A percentile compares a stretch with the other conserved stretches of the same genome.
phyloP scores from a whole-genome alignment of 305 asterid species.

The Euphrasia arctica region DNA sequence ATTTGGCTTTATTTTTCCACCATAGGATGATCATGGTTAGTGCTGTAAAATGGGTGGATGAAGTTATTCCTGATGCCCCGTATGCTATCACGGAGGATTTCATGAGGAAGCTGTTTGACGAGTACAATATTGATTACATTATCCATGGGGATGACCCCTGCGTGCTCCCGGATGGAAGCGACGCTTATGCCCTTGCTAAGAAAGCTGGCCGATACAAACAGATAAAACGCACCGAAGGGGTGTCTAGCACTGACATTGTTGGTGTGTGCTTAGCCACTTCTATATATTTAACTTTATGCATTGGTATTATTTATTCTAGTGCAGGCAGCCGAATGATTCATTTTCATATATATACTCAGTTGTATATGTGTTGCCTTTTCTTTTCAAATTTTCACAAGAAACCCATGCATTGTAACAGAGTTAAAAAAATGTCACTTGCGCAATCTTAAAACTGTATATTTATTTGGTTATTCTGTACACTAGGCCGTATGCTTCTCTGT shows the following conservation, averaged over 20 bases:
- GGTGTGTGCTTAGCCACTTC: constrained; percentile 30
- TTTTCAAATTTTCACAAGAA: no score
- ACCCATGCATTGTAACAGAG: neutral
- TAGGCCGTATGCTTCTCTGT: constrained; percentile 99
- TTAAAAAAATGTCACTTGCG: neutral
- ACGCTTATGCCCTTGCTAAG: constrained; percentile 98
- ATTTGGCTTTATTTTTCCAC: no score
- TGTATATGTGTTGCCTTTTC: no score
- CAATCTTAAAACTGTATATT: constrained; percentile 20
- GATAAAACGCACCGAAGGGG: constrained; percentile 95
- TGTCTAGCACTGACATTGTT: constrained; percentile 81
- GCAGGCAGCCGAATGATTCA: neutral
- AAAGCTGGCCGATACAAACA: constrained; percentile 92
- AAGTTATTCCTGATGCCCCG: constrained; percentile 70
- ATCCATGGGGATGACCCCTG: constrained; percentile 97
- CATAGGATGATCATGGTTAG: constrained; percentile 67
- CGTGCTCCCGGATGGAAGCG: constrained; percentile 88
- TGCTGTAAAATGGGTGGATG: constrained; percentile 89
- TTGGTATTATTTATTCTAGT: constrained; percentile 1
- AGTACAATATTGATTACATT: constrained; percentile 86
- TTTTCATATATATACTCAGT: no score
- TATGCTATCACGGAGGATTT: constrained; percentile 95
- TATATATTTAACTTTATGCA: constrained; percentile 12
- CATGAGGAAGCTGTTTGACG: constrained; percentile 90
- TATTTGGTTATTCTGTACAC: constrained; percentile 22